These are phyloP conservation scores for Tillandsia fasciculata DNA, from an alignment of 176 grass and related monocot genomes.

Conservation along the genomic window DNA sequence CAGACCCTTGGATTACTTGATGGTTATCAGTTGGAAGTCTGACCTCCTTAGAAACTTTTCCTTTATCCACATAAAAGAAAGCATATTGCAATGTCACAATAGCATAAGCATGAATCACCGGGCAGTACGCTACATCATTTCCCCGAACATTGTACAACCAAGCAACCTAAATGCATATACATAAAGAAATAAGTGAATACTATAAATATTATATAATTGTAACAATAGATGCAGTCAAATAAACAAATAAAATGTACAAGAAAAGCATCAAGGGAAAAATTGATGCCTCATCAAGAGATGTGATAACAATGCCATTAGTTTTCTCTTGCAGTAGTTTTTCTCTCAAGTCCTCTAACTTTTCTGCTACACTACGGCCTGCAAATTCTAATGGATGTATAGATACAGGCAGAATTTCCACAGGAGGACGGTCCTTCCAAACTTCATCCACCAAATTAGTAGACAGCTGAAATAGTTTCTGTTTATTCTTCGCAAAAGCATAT, in stretches of 20 bases:
- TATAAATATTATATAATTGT: neutral
- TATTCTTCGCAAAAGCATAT: conserved; percentile 55
- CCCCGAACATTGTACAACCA: conserved; percentile 93
- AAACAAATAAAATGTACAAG: conserved; percentile 9
- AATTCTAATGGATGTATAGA: conserved; percentile 67
- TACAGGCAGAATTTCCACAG: conserved; percentile 39
- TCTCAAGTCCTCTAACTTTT: conserved; percentile 74
- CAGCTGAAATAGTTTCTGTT: conserved; percentile 66
- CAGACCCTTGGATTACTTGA: no score
- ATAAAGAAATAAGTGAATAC: neutral
- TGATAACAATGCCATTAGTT: conserved; percentile 49
- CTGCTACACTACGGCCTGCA: conserved; percentile 47
- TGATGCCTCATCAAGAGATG: conserved; percentile 90
- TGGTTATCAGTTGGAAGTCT: conserved; percentile 18
- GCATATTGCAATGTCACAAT: conserved; percentile 61
- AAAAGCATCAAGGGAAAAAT: neutral
- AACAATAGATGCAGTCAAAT: neutral
- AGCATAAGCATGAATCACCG: conserved; percentile 94
- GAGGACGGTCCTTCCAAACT: conserved; percentile 80
- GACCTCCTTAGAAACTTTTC: conserved; percentile 75
- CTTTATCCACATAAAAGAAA: conserved; percentile 94
- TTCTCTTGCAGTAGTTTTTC: conserved; percentile 57
- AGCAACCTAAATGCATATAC: conserved; percentile 45
- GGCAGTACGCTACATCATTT: conserved; percentile 80
- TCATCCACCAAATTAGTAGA: conserved; percentile 73